phyloP scores from a whole-genome alignment of 2,329 filamentous ascomycete species.

The Verticillium isaacii region DNA sequence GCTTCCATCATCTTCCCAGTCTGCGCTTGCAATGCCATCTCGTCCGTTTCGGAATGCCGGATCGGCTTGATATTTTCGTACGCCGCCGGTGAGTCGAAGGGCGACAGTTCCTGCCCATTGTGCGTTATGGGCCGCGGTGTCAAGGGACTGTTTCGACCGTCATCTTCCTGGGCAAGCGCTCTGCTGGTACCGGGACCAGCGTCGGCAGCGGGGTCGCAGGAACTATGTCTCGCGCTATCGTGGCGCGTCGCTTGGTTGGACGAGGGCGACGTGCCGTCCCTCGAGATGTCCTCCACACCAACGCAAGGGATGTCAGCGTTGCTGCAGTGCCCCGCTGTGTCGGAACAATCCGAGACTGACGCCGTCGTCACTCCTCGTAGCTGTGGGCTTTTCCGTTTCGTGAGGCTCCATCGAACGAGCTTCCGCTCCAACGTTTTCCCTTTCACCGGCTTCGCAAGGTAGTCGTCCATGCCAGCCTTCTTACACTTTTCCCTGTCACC shows the following conservation, averaged over 20 bases:
- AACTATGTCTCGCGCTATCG: not conserved
- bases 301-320: constrained; percentile 35
- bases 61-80: constrained; percentile 27
- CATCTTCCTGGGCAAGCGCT: not conserved
- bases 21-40: constrained; percentile 35
- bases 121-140: constrained; percentile 36
- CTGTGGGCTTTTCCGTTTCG: constrained; percentile 18
- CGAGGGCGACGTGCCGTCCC: not conserved
- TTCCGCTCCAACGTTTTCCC: constrained; percentile 64
- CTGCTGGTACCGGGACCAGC: not conserved
- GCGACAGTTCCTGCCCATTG: constrained; percentile 34
- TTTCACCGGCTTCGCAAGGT: constrained; percentile 69
- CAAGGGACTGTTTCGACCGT: constrained; percentile 19
- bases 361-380: constrained; percentile 14
- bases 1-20: constrained; percentile 43
- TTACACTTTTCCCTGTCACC: constrained; percentile 72
- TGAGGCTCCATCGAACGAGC: constrained; percentile 62
- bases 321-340: constrained; percentile 35
- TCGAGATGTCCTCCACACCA: not conserved
- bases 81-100: constrained; percentile 30
- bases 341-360: constrained; percentile 39
- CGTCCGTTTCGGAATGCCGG: constrained; percentile 30
- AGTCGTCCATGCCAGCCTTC: constrained; percentile 72
- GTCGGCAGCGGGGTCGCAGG: not conserved
- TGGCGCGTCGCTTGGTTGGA: not conserved